Conservation (phyloP, 2,329 filamentous ascomycete genomes). For the Penicillium sp. region DNA sequence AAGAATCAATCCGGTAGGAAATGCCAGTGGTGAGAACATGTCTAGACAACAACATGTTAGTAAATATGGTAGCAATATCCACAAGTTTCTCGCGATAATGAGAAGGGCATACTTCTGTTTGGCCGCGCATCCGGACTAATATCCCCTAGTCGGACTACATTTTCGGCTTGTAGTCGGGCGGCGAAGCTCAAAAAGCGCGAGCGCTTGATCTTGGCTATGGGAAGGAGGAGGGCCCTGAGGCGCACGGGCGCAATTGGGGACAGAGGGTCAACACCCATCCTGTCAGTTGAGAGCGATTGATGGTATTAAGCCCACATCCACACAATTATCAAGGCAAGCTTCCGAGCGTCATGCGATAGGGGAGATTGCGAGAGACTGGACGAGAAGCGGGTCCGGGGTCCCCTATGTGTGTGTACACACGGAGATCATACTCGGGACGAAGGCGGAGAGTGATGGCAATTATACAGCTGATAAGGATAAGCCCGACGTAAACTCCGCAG, state of each 20-base stretch:
- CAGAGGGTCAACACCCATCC: conserved; percentile 84
- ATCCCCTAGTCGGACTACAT: conserved; percentile 80
- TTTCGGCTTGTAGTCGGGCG: conserved; percentile 72
- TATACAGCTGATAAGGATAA: conserved; percentile 23
- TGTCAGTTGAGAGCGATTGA: conserved; percentile 50
- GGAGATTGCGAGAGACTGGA: neutral
- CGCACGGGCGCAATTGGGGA: conserved; percentile 88
- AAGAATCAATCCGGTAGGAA: conserved; percentile 79
- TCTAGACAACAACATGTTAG: conserved; percentile 54
- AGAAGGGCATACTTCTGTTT: conserved; percentile 70
- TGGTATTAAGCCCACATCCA: conserved; percentile 38
- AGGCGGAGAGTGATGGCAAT: conserved; percentile 2
- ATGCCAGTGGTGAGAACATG: conserved; percentile 90
- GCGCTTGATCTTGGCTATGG: conserved; percentile 80
- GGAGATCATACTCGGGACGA: neutral
- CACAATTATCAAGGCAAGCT: conserved; percentile 17
- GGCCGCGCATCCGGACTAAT: conserved; percentile 81
- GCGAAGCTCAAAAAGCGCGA: conserved; percentile 78
- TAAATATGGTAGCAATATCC: neutral
- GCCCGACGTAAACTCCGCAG: conserved; percentile 18
- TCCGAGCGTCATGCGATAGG: conserved; percentile 25
- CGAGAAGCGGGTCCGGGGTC: neutral
- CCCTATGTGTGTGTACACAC: conserved; percentile 3
- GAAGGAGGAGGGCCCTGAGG: conserved; percentile 82
- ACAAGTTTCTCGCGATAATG: neutral